Conservation (phyloP, 768 basidiomycete genomes). For the Xerocomellus dryophilus region DNA sequence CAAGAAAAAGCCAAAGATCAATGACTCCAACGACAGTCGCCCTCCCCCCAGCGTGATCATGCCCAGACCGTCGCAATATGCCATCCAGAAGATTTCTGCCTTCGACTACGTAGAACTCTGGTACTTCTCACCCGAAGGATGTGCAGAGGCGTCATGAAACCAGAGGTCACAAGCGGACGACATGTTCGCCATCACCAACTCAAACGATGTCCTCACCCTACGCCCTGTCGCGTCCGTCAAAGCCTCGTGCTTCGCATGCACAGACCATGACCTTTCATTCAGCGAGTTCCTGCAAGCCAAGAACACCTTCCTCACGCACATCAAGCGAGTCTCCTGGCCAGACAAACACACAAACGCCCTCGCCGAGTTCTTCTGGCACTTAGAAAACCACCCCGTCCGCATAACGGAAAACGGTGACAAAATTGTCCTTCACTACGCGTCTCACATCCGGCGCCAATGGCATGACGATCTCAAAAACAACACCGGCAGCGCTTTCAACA, state of each 20-base stretch:
- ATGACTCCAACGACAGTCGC: neutral
- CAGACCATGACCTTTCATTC: slow-evolving; percentile 20
- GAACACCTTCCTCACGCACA: neutral
- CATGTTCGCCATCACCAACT: slow-evolving; percentile 10
- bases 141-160: neutral
- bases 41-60: neutral
- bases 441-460: no score
- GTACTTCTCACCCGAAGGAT: slow-evolving; percentile 11
- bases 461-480: no score
- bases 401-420: no score
- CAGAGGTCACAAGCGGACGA: neutral
- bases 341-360: neutral
- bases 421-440: no score
- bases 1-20: neutral
- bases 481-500: no score
- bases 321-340: neutral
- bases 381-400: neutral
- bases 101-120: slow-evolving; percentile 4
- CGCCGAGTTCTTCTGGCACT: neutral
- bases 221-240: slow-evolving; percentile 13
- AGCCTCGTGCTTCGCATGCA: slow-evolving; percentile 15
- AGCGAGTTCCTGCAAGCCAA: slow-evolving; percentile 18
- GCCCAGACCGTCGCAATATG: neutral
- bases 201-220: slow-evolving; percentile 6
- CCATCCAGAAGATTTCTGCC: slow-evolving; percentile 1